These are phyloP conservation scores for Pleurotus citrinopileatus DNA, from an alignment of 768 basidiomycete genomes.

Conservation along the genomic window DNA sequence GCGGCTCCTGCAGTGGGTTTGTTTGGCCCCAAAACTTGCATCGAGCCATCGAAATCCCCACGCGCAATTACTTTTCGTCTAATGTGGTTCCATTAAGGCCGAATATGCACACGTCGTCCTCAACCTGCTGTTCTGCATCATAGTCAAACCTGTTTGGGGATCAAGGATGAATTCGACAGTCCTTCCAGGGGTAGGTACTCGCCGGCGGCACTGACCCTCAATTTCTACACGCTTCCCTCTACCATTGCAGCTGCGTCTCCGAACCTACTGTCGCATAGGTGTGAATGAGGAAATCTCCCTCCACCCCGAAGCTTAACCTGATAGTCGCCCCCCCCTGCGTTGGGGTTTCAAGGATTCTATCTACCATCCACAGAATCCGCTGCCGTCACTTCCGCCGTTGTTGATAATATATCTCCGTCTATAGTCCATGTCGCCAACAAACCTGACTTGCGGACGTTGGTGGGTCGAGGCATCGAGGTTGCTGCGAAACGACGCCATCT, in stretches of 20 bases:
- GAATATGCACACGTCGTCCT: neutral
- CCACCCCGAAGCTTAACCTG: too few relatives aligned
- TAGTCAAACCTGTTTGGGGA: neutral
- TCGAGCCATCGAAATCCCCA: neutral
- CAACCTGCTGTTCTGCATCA: neutral
- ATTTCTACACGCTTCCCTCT: neutral
- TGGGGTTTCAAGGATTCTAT: neutral
- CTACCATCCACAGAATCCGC: neutral
- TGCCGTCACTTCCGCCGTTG: neutral
- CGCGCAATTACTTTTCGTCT: neutral
- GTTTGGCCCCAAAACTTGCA: too few relatives aligned
- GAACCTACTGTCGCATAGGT: too few relatives aligned
- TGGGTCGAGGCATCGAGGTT: neutral
- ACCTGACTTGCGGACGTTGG: neutral
- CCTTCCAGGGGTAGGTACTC: neutral
- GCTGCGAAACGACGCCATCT: neutral
- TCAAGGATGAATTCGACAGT: neutral
- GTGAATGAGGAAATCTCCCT: too few relatives aligned
- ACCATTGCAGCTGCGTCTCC: too few relatives aligned
- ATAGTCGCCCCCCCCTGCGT: neutral
- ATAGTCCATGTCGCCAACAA: neutral
- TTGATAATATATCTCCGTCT: neutral
- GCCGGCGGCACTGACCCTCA: constrained; percentile 9
- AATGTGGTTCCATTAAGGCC: neutral
- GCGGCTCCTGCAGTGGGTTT: too few relatives aligned